phyloP scores from a whole-genome alignment of 75 land plant genomes.

The Sequoia sempervirens region DNA sequence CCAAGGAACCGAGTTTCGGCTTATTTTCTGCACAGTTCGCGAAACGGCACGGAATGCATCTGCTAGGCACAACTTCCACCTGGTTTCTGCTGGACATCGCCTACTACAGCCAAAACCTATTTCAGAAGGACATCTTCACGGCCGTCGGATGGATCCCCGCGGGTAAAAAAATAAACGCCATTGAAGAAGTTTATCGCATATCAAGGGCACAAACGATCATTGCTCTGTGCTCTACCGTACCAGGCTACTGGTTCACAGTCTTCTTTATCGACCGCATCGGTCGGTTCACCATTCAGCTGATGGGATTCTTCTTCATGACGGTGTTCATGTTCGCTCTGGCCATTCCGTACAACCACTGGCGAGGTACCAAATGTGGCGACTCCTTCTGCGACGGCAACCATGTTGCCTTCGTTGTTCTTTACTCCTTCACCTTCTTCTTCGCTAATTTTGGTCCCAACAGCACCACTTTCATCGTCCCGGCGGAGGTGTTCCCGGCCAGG shows the following conservation, averaged over 20 bases:
- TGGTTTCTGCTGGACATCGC: conserved; percentile 54
- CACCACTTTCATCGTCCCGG: conserved; percentile 49
- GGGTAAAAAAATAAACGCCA: conserved; percentile 36
- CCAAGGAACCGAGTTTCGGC: conserved; percentile 9
- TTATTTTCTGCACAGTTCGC: conserved; percentile 31
- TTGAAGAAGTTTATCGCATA: conserved; percentile 44
- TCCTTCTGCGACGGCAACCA: conserved; percentile 8
- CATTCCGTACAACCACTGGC: conserved; percentile 40
- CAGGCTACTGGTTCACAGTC: conserved; percentile 70
- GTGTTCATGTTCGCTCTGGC: conserved; percentile 53
- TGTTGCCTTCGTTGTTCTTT: conserved; percentile 30
- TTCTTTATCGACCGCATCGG: conserved; percentile 38
- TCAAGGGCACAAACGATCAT: conserved; percentile 50
- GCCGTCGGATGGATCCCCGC: conserved; percentile 38
- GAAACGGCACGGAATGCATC: conserved; percentile 34
- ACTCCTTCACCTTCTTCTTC: conserved; percentile 43
- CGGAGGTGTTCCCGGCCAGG: conserved; percentile 45
- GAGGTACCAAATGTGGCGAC: conserved; percentile 9
- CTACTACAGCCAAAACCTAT: conserved; percentile 42
- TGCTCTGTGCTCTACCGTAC: conserved; percentile 55
- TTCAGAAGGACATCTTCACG: conserved; percentile 56
- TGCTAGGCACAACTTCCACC: conserved; percentile 29
- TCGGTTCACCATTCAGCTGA: conserved; percentile 35
- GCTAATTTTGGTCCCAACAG: conserved; percentile 55
- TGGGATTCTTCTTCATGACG: conserved; percentile 51